Evolutionary conservation across 139 green algal species (phyloP), one percentile per base, ranked within the genome.

Genomic region (Tetradesmus lagerheimii): DNA sequence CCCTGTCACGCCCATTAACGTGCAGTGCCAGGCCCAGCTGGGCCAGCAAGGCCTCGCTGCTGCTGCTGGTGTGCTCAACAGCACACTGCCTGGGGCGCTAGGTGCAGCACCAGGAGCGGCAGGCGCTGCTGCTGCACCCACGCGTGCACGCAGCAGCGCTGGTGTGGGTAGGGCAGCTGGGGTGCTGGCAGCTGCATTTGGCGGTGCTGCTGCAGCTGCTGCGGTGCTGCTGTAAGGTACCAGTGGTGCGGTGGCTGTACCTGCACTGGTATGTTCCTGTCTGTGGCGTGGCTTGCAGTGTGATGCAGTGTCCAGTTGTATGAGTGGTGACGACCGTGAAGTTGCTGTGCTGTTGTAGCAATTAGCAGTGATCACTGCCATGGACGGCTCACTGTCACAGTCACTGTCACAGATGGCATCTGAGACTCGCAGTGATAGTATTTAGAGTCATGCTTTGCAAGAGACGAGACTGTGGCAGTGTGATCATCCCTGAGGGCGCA

Each of bases 1-100:
- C 1, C 88, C 88, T 16, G 45, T 64, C 18, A 35, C 83, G 3
- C 80, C 80, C n/a, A 83, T 91, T 66, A 90, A 90, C 57, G 77
- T 90, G n/a, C 43, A 90, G 5, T 90, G 87, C 77, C 27, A 62
- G 39, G 16, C 57, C 14, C 53, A 86, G 20, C 47, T 45, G 16
- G 34, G 80, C 18, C 71, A 74, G 85, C 71, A 67, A 38, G 66
- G 37, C 64, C 15, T 43, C 0, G 50, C 57, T n/a, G 41, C 3
- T 9, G 34, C 57, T 45, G 81, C 35, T 37, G 81, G 81, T 8
- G 29, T 86, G 81, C 37, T n/a, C 31, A 67, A 67, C 41, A 67
- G 15, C 25, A 85, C 25, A 12, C 6, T 16, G 37, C 77, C 80
- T 41, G 80, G 39, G 2, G 80, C 43, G 5, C 8, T 50, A 50